Base-by-base conservation (phyloP, 169 alveolate species). In the Perkinsus chesapeaki region DNA sequence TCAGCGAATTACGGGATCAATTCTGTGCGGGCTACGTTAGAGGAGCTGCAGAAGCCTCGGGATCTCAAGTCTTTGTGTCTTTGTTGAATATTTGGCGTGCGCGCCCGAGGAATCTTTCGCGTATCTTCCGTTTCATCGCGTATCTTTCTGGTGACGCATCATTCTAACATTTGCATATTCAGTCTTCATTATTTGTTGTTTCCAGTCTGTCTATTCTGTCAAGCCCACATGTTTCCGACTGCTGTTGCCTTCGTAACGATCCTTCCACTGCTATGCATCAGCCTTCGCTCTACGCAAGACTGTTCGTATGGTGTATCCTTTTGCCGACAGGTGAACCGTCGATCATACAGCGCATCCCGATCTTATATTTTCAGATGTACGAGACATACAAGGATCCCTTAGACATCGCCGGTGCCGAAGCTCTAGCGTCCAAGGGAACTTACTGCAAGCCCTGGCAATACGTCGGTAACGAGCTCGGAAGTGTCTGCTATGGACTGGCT, bases 61-160 rank as follows among this genome's bases (percentile, higher is more conserved):
- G 60, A 43, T 43, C 60, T 5, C 5, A 5, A 43, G 60, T 5
- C 60, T 43, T 5, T 43, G 23, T 5, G 16, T 60, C 31, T 12
- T 12, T 7, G 31, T 1, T 34, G 82, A 5, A 60, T 60, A 27
- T 23, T 60, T 9, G 3, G 82, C 27, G 82, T 34, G 82, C 23
- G 82, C 36, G 82, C 23, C 7, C 12, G 0, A 34, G 37, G 82
- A 60, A 60, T 60, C 82, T 60, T 23, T 23, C 82, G 60, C 31
- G 82, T 60, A 60, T 60, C 82, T 60, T 60, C 82, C 82, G 82
- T 60, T 60, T 60, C 82, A 60, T 60, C n/a, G n/a, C n/a, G n/a
- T n/a, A n/a, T n/a, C n/a, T n/a, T n/a, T n/a, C n/a, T n/a, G n/a
- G n/a, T n/a, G n/a, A n/a, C n/a, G n/a, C n/a, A n/a, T n/a, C n/a